Conservation (phyloP, 2,329 filamentous ascomycete genomes). For the Aspergillus neoniger region DNA sequence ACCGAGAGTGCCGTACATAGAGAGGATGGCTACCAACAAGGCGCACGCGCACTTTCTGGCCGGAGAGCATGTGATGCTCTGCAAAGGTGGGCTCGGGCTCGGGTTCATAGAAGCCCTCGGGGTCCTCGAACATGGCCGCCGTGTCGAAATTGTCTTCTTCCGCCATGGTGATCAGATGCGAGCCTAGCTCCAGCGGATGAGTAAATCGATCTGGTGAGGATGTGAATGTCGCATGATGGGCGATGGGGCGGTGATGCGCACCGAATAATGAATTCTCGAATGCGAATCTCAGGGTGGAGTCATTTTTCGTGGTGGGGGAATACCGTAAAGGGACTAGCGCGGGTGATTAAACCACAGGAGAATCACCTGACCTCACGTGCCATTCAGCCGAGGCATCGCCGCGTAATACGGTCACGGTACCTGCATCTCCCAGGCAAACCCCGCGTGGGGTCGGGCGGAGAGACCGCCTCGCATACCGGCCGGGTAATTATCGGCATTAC, state of each 20-base stretch:
- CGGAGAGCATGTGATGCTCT: conserved; percentile 68
- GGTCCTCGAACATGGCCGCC: conserved; percentile 72
- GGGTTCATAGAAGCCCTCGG: conserved; percentile 75
- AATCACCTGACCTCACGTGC: conserved; percentile 18
- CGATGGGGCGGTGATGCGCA: background rate
- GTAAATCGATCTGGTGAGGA: conserved; percentile 11
- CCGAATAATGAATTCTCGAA: conserved; percentile 13
- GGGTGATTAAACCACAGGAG: background rate
- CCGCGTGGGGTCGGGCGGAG: conserved; percentile 10
- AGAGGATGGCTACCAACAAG: conserved; percentile 85
- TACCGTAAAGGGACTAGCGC: conserved; percentile 8
- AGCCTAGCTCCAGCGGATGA: background rate
- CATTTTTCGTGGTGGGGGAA: conserved; percentile 8
- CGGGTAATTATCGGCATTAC: conserved; percentile 23
- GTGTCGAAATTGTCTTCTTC: conserved; percentile 39
- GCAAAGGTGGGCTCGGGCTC: conserved; percentile 74
- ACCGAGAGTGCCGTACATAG: conserved; percentile 59
- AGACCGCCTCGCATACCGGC: conserved; percentile 15
- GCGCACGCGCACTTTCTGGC: conserved; percentile 67
- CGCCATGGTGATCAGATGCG: conserved; percentile 23
- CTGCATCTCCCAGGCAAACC: conserved; percentile 2
- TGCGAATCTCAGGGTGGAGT: conserved; percentile 8
- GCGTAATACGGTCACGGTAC: conserved; percentile 10
- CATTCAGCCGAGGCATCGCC: conserved; percentile 1
- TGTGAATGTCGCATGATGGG: background rate